Percentiles rank a stretch among this genome's conserved stretches.
phyloP scores from a whole-genome alignment of 2,329 filamentous ascomycete genomes.

The Beauveria brongniartii region DNA sequence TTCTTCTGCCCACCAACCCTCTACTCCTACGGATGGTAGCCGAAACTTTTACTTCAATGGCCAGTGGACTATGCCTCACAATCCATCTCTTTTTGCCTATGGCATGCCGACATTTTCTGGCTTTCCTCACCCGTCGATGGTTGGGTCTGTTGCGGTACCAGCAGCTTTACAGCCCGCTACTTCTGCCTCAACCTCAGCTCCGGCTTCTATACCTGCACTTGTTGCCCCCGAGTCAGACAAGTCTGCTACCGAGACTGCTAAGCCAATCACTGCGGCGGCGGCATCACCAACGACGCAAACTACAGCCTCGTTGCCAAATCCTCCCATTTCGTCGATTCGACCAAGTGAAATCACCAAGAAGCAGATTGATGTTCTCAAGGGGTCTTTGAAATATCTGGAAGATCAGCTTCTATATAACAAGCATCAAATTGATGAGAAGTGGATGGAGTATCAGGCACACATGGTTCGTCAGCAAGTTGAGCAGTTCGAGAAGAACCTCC shows the following conservation, averaged over 20 bases:
- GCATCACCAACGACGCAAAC: slow-evolving; percentile 1
- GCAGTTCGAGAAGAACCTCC: slow-evolving; percentile 40
- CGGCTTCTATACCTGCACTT: background rate
- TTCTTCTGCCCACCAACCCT: slow-evolving; percentile 28
- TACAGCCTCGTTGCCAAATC: slow-evolving; percentile 20
- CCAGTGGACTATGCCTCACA: slow-evolving; percentile 32
- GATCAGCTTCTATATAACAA: slow-evolving; percentile 54
- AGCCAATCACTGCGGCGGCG: background rate
- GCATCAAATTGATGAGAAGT: slow-evolving; percentile 52
- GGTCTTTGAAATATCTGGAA: slow-evolving; percentile 47
- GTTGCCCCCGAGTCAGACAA: slow-evolving; percentile 5
- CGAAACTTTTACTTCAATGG: slow-evolving; percentile 38
- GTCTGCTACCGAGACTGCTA: background rate
- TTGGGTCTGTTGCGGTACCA: background rate
- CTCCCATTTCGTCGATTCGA: slow-evolving; percentile 50
- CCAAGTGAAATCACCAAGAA: slow-evolving; percentile 53
- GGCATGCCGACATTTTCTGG: slow-evolving; percentile 22
- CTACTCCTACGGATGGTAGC: slow-evolving; percentile 38
- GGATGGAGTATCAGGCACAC: slow-evolving; percentile 36
- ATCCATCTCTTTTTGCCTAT: slow-evolving; percentile 16
- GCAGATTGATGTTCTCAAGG: slow-evolving; percentile 44
- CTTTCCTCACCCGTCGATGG: slow-evolving; percentile 16
- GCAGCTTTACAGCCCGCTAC: slow-evolving; percentile 12
- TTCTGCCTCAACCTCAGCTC: background rate
- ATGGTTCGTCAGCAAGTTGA: slow-evolving; percentile 37